phyloP scores from a whole-genome alignment of 2,329 filamentous ascomycete species.

The Penicillium decumbens region DNA sequence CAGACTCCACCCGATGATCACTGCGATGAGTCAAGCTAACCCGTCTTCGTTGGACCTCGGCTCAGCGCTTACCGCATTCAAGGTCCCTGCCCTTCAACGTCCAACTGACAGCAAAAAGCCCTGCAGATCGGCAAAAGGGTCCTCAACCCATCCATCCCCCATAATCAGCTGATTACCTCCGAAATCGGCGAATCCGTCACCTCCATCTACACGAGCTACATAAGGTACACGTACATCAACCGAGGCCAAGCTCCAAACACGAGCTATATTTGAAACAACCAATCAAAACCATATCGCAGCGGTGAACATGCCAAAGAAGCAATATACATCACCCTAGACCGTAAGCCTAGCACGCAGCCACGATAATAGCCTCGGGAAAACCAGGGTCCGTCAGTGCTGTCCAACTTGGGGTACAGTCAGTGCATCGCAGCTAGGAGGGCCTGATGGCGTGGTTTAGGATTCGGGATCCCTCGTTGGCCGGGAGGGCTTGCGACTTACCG shows the following conservation, averaged over 20 bases:
- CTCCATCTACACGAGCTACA: too few species aligned
- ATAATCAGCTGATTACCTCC: not conserved
- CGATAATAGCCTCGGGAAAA: constrained; percentile 31
- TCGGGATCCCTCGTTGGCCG: constrained; percentile 18
- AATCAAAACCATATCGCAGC: not conserved
- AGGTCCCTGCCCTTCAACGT: not conserved
- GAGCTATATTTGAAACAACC: not conserved
- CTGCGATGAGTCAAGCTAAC: constrained; percentile 8
- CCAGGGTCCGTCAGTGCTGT: constrained; percentile 18
- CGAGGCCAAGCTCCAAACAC: not conserved
- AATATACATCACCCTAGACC: not conserved
- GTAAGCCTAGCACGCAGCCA: constrained; percentile 5
- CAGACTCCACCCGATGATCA: constrained; percentile 3
- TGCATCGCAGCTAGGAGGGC: not conserved
- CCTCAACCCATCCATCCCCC: not conserved
- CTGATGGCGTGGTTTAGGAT: constrained; percentile 5
- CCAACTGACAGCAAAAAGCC: not conserved
- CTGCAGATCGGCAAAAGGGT: not conserved
- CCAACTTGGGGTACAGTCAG: not conserved
- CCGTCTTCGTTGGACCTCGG: constrained; percentile 23
- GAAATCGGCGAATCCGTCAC: not conserved
- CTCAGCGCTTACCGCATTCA: constrained; percentile 4
- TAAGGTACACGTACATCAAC: not conserved
- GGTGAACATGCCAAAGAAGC: not conserved
- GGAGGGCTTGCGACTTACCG: constrained; percentile 6